These are phyloP conservation scores for Gillenia trifoliata DNA, from an alignment of 306 rosid species.

Conservation along the genomic window DNA sequence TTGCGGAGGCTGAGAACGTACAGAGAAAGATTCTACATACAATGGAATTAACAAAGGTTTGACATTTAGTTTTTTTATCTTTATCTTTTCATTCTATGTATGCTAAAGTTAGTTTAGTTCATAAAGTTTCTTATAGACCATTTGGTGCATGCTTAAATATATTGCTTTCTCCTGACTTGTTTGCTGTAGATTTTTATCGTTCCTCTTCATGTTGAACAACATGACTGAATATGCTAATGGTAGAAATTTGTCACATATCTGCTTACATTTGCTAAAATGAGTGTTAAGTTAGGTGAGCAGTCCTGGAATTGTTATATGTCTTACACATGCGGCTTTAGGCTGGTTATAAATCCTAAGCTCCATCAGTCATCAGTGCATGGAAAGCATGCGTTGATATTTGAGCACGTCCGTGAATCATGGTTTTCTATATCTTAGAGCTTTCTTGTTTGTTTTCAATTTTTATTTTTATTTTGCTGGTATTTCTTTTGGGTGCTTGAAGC, in stretches of 20 bases:
- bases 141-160: not conserved
- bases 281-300: too few species aligned
- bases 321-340: not conserved
- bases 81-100: constrained; percentile 11
- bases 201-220: not conserved
- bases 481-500: not conserved
- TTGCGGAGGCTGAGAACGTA: constrained; percentile 63
- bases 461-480: not conserved
- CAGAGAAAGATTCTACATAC: constrained; percentile 77
- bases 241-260: not conserved
- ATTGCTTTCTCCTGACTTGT: too few species aligned
- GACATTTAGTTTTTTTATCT: not conserved
- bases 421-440: not conserved
- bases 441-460: not conserved
- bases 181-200: too few species aligned
- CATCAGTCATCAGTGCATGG: not conserved
- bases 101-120: not conserved
- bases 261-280: not conserved
- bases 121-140: not conserved
- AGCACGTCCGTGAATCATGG: not conserved
- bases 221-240: not conserved
- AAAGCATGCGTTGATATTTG: not conserved
- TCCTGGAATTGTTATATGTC: not conserved
- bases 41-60: constrained; percentile 80
- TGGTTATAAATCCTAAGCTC: not conserved